Evolutionary conservation across 129 eudicot species (phyloP), one percentile per base, ranked within the genome.

Genomic region (Lactuca sativa): DNA sequence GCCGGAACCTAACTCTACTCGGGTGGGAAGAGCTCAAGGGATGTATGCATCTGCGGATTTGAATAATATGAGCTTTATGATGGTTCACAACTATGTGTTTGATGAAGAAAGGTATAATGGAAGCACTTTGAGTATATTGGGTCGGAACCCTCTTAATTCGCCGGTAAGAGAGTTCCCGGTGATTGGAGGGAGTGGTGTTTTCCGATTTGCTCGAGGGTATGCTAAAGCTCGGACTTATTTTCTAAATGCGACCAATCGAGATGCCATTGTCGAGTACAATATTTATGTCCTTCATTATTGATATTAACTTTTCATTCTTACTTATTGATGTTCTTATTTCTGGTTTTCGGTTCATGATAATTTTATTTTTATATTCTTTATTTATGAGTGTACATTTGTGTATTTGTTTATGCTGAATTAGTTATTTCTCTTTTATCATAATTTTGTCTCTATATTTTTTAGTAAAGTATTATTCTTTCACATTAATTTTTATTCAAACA

Each of bases 111-210:
- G 61, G 77, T 78, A 55, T 51, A 78, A 78, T 59, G 82, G 82
- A n/a, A 81, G 85, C 56, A 71, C 76, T 33, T 71, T 81, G 78
- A 81, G 85, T 67, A 63, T 81, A 69, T 31, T 76, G 56, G 85
- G 82, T 0, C 62, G 85, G 33, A 81, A 81, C 66, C 57, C 63
- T 3, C 54, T 81, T 53, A 2, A 12, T 67, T 33, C 65, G 10
- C 7, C 70, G 18, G 67, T 76, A 14, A 81, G 85, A 61, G 85
- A 81, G 67, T 30, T 81, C 21, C 75, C 85, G 12, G 69, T 81
- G 37, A 82, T 81, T 14, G 85, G 85, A 58, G 85, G 85, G 54
- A 71, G 59, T 36, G 82, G 85, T 0, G 66, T 66, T 62, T 81
- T 78, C 55, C 82, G 82, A 18, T 78, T 71, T 64, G 78, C 82